A percentile compares a stretch with the other conserved stretches of the same genome.
phyloP scores from a whole-genome alignment of 2,329 filamentous ascomycete species.

The Fusarium foetens region DNA sequence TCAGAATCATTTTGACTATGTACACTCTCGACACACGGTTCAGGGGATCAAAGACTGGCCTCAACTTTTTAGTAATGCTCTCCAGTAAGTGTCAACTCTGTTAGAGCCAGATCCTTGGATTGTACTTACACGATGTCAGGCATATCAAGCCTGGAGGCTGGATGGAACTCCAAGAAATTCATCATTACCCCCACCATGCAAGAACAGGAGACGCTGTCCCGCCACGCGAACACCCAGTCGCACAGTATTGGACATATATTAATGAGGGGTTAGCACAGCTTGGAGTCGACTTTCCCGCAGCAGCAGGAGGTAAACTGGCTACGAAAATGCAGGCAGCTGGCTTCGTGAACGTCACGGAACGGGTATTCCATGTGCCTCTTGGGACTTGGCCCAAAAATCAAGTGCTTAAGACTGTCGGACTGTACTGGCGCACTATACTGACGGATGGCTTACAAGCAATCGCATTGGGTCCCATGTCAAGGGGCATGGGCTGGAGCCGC shows the following conservation, averaged over 20 bases:
- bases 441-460: conserved; percentile 63
- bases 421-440: conserved; percentile 62
- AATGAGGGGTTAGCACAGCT: conserved; percentile 55
- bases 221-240: conserved; percentile 52
- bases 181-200: conserved; percentile 59
- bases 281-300: conserved; percentile 59
- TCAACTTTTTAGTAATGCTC: conserved; percentile 53
- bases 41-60: conserved; percentile 67
- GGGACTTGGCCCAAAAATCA: conserved; percentile 65
- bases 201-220: conserved; percentile 52
- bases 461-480: conserved; percentile 62
- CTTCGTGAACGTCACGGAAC: conserved; percentile 62
- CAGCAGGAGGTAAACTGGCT: conserved; percentile 54
- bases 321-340: conserved; percentile 61
- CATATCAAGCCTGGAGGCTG: conserved; percentile 65
- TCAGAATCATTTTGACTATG: conserved; percentile 66
- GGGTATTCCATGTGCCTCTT: conserved; percentile 62
- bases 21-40: conserved; percentile 68
- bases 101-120: not conserved
- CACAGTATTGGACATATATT: conserved; percentile 59
- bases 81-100: conserved; percentile 29
- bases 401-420: conserved; percentile 61
- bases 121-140: conserved; percentile 43
- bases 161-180: conserved; percentile 66
- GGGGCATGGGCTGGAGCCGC: conserved; percentile 59